Percentiles rank a stretch among this genome's conserved stretches.
phyloP scores from a whole-genome alignment of 352 stramenopile genomes.

The Pythium phragmitis region DNA sequence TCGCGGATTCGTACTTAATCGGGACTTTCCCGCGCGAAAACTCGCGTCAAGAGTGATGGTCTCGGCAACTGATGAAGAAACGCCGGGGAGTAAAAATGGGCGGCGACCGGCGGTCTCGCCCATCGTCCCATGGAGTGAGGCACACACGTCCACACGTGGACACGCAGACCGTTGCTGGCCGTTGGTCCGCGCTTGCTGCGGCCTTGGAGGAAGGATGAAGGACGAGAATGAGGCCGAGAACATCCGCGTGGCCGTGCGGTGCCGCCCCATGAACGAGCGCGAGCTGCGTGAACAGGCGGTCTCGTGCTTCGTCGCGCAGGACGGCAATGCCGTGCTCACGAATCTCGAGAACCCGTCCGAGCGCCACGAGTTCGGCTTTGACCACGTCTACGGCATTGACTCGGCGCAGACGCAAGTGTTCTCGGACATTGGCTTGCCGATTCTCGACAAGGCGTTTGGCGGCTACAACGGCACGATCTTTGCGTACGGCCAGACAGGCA shows the following conservation, averaged over 20 bases:
- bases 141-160: too few species aligned
- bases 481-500: constrained; percentile 86
- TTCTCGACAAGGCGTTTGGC: constrained; percentile 80
- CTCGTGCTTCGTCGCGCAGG: constrained; percentile 68
- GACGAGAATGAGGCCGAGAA: constrained; percentile 85
- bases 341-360: constrained; percentile 81
- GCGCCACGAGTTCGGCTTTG: constrained; percentile 86
- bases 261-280: constrained; percentile 89
- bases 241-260: constrained; percentile 91
- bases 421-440: constrained; percentile 69
- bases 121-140: not conserved
- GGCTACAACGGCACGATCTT: constrained; percentile 92
- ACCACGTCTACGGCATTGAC: constrained; percentile 87
- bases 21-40: constrained; percentile 11
- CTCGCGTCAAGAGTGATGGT: constrained; percentile 13
- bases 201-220: constrained; percentile 40
- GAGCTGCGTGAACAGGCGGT: constrained; percentile 76
- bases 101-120: not conserved
- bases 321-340: constrained; percentile 77
- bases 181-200: too few species aligned
- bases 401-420: constrained; percentile 75
- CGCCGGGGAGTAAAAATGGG: constrained; percentile 5
- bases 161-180: too few species aligned
- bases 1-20: constrained; percentile 24
- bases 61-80: constrained; percentile 9